Evolutionary conservation across 768 basidiomycete species (phyloP), one percentile per base, ranked within the genome.

Genomic region (Pseudohyphozyma bogoriensis): DNA sequence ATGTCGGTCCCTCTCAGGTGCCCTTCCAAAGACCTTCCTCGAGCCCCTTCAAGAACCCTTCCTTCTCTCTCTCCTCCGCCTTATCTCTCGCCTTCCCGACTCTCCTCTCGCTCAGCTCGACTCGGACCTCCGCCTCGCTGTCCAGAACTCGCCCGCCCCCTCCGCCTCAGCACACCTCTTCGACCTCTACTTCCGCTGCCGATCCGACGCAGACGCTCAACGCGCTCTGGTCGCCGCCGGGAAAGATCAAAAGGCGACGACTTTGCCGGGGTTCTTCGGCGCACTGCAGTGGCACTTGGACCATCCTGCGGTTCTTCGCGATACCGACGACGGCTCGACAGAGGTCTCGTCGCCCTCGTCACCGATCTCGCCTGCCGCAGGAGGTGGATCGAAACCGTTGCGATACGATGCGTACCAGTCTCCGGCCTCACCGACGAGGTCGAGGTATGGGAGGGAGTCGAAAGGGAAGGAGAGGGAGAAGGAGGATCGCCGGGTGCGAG

Each of bases 1-100:
- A 55, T 44, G 20, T 6, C 32, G 8, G 35, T 35, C 13, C 0
- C 42, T 29, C 9, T 1, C 7, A 29, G 46, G 36, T 29, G 22
- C 3, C 9, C 24, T 15, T 13, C 31, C 44, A 7, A 24, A 47
- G 0, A 3, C 22, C 11, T 28, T 61, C 12, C 7, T 39, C 4
- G 5, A 33, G 0, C 33, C 49, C 8, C 16, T 56, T 20, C 47
- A 49, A 7, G 54, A 60, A 9, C 60, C 60, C 4, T 37, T 53
- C 55, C 15, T 53, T 18, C 56, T 64, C 40, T 44, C 58, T 13
- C 32, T 64, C 36, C 51, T 59, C 0, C 58, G 63, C 29, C 36
- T 64, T 7, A 8, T 53, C 9, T 22, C 63, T 0, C 50, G 51
- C 13, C 51, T 50, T 32, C 16, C 40, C 7, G 37, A 31, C 11